phyloP scores from a whole-genome alignment of 192 early-diverging fungal species.

The Podila horticola region DNA sequence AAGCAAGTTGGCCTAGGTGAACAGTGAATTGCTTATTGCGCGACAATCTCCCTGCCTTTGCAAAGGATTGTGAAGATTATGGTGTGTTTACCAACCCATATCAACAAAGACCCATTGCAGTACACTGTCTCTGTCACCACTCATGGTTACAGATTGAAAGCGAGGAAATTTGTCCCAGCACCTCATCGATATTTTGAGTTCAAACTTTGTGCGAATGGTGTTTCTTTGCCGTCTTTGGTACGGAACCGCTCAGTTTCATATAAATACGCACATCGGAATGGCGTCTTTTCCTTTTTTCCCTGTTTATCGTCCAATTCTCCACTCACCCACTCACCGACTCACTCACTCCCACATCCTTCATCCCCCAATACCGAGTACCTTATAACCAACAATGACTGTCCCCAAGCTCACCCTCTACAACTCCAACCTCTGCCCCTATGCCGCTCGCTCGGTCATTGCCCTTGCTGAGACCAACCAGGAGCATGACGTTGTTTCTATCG shows the following conservation, averaged over 20 bases:
- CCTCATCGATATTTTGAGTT: too few relatives aligned
- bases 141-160: too few relatives aligned
- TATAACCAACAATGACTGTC: conserved; percentile 13
- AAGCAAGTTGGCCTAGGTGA: too few relatives aligned
- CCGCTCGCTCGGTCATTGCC: conserved; percentile 73
- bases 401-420: conserved; percentile 69
- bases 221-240: too few relatives aligned
- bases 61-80: too few relatives aligned
- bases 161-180: too few relatives aligned
- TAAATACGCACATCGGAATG: neutral
- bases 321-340: neutral
- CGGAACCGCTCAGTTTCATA: neutral
- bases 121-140: too few relatives aligned
- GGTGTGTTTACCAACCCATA: too few relatives aligned
- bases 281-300: neutral
- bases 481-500: conserved; percentile 68
- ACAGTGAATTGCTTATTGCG: too few relatives aligned
- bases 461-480: conserved; percentile 63
- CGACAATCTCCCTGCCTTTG: too few relatives aligned
- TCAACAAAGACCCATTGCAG: too few relatives aligned
- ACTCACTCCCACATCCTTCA: neutral
- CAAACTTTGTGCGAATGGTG: too few relatives aligned
- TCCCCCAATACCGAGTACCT: neutral
- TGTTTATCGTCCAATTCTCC: neutral
- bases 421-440: conserved; percentile 69